Base-by-base conservation (phyloP, 768 basidiomycete species). In the Boletus sp. region DNA sequence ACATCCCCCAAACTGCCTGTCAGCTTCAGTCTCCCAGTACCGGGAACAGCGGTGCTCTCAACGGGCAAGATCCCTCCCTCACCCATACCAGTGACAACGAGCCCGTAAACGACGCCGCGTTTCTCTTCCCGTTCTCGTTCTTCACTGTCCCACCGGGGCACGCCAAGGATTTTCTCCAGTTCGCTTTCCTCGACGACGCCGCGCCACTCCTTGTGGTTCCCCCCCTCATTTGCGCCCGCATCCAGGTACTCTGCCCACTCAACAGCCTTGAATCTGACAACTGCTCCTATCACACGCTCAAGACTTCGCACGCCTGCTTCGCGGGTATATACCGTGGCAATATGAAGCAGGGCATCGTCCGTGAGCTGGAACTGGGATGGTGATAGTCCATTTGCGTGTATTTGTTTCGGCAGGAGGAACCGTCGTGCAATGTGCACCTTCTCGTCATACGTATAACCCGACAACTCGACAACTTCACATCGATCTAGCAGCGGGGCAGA, bases 291-390 rank as follows among this genome's bases (percentile, higher is more conserved):
- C 2, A 90, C 84, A 12, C 94, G 83, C 65, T 97, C 94, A 15
- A 96, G 80, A 45, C 84, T 86, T 36, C 95, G 84, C n/a, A 98
- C 94, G 35, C 95, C 95, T 0, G 94, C 92, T 71, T 98, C 94
- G 7, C 91, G 79, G 2, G 94, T 95, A 65, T 93, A 95, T 20
- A 85, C 79, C 1, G 86, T 89, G 18, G 88, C 85, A 48, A 96
- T 80, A 50, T 83, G 80, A 53, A 87, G 72, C 32, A 96, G 70
- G 0, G 87, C 86, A 10, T 84, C 83, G 50, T 92, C 86, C 0
- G 84, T 84, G 42, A 97, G 74, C 20, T 75, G 71, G 29, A 96
- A 75, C 29, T 87, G 84, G 1, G 78, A 74, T 0, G 78, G 73
- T 7, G 81, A 72, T 49, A 97, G 77, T 0, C 89, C 92, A 64